Percentiles rank a stretch among this genome's conserved stretches.
These are phyloP conservation scores for Cryptococcus sp. DNA, from an alignment of 1,284 basidiomycete species.

Conservation along the genomic window DNA sequence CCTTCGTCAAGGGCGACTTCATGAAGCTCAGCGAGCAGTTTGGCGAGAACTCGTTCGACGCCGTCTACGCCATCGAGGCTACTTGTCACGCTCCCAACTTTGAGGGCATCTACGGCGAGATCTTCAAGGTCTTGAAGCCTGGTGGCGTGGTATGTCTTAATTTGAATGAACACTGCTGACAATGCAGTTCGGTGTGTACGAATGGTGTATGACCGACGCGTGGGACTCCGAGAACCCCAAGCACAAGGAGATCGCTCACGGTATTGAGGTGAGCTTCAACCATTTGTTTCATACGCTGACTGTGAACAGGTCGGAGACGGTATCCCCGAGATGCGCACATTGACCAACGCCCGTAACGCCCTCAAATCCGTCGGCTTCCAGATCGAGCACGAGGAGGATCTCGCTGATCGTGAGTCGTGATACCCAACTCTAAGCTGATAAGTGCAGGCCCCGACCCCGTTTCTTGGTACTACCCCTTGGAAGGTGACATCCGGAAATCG, in stretches of 20 bases:
- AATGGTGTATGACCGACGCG: constrained; percentile 97
- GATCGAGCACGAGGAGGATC: constrained; percentile 89
- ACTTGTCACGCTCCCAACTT: constrained; percentile 94
- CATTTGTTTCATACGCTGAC: constrained; percentile 9
- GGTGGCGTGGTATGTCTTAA: constrained; percentile 79
- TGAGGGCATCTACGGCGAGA: constrained; percentile 94
- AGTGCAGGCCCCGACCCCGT: constrained; percentile 61
- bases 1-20: constrained; percentile 89
- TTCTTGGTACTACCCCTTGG: constrained; percentile 95
- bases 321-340: constrained; percentile 93
- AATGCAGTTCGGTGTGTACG: constrained; percentile 88
- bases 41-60: constrained; percentile 91
- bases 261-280: constrained; percentile 62
- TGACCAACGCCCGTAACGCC: constrained; percentile 72
- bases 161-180: constrained; percentile 5
- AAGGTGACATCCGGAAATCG: constrained; percentile 86
- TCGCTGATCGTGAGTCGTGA: constrained; percentile 69
- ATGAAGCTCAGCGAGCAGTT: constrained; percentile 94
- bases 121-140: constrained; percentile 92
- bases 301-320: constrained; percentile 76
- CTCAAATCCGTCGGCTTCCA: constrained; percentile 83
- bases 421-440: background rate
- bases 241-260: constrained; percentile 91
- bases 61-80: constrained; percentile 97
- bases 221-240: constrained; percentile 85